Percentiles rank a stretch among this genome's conserved stretches.
These are phyloP conservation scores for Bolboschoenus planiculmis DNA, from an alignment of 176 grass and related monocot species.

Conservation along the genomic window DNA sequence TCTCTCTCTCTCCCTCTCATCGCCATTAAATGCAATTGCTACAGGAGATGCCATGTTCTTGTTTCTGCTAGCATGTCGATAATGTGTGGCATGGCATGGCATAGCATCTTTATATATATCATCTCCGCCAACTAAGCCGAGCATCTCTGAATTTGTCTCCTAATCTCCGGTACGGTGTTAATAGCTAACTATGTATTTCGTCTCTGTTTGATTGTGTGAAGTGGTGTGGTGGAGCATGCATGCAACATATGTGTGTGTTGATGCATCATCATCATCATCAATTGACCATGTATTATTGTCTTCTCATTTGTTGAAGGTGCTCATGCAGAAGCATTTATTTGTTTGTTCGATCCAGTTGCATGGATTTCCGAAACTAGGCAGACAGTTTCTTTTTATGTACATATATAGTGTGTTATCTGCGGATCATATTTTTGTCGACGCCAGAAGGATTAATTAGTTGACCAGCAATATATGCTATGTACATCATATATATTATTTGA, in stretches of 20 bases:
- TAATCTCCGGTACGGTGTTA: neutral
- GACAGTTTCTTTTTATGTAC: no score
- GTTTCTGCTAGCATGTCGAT: neutral
- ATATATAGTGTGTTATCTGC: no score
- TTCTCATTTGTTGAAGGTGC: neutral
- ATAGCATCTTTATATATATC: neutral
- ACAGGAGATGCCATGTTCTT: neutral
- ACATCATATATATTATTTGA: no score
- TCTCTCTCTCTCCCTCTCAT: neutral
- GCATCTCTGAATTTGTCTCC: slow-evolving; percentile 14
- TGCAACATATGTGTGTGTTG: neutral
- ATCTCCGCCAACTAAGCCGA: slow-evolving; percentile 5
- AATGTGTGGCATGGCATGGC: neutral
- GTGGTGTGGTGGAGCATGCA: no score
- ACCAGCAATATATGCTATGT: no score
- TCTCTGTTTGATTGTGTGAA: neutral
- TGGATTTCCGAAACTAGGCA: neutral
- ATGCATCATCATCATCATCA: neutral
- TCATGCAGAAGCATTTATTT: neutral
- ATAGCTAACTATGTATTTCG: neutral
- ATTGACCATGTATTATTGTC: neutral
- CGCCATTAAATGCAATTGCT: neutral
- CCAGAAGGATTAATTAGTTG: no score
- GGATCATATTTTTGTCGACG: no score
- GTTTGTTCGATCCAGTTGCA: neutral